Conservation (phyloP, 202 grass and related monocot genomes). For the Setaria italica region DNA sequence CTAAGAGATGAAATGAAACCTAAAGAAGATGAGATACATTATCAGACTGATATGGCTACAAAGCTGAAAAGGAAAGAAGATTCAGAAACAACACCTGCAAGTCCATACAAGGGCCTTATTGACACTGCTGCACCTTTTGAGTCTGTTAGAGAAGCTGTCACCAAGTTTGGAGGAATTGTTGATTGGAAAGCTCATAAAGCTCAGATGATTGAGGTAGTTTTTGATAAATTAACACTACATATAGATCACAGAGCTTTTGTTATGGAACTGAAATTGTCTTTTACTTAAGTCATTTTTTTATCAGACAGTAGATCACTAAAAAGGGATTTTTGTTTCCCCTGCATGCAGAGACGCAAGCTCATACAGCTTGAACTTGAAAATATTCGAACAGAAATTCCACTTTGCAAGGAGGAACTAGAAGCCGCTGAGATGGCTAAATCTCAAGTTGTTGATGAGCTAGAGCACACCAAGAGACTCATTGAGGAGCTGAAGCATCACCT, state of each 20-base stretch:
- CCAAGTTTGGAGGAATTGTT: slow-evolving; percentile 92
- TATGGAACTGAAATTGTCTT: background rate
- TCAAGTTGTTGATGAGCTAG: slow-evolving; percentile 62
- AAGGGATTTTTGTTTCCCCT: slow-evolving; percentile 4
- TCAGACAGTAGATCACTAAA: slow-evolving; percentile 20
- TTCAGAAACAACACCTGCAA: slow-evolving; percentile 51
- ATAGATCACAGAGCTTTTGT: slow-evolving; percentile 10
- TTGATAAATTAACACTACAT: slow-evolving; percentile 30
- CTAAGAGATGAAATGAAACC: slow-evolving; percentile 32
- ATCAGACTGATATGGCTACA: slow-evolving; percentile 35
- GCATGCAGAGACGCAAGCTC: slow-evolving; percentile 68
- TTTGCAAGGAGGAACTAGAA: slow-evolving; percentile 68
- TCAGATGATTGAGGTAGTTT: slow-evolving; percentile 82
- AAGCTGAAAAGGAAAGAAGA: slow-evolving; percentile 53
- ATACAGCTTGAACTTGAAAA: slow-evolving; percentile 81
- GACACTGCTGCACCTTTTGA: slow-evolving; percentile 92
- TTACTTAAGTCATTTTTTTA: slow-evolving; percentile 14
- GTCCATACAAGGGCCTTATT: slow-evolving; percentile 70
- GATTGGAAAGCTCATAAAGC: slow-evolving; percentile 99
- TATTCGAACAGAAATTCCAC: slow-evolving; percentile 68
- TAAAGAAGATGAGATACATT: slow-evolving; percentile 46
- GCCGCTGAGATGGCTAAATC: slow-evolving; percentile 71
- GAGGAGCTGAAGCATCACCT: slow-evolving; percentile 87
- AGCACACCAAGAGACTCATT: slow-evolving; percentile 65
- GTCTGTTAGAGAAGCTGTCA: slow-evolving; percentile 92